Evolutionary conservation across 2,329 filamentous ascomycete genomes (phyloP).

Genomic region (Phyllosticta citribraziliensis): DNA sequence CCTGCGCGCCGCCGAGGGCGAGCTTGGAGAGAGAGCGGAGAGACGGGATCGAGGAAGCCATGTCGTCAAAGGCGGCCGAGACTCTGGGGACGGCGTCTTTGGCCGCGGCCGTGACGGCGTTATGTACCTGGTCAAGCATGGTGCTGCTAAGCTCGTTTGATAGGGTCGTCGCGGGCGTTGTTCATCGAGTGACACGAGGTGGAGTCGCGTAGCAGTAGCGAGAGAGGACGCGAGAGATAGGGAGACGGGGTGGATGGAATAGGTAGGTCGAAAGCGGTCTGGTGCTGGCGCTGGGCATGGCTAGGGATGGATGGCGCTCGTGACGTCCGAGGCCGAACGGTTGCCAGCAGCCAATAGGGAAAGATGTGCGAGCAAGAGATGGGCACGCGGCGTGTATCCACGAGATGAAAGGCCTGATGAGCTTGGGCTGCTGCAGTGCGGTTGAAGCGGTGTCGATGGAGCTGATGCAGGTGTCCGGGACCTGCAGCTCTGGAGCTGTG

Average conservation of each 20-base stretch:
- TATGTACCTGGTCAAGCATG: conserved; percentile 10
- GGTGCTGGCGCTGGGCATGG: background rate
- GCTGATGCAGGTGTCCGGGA: background rate
- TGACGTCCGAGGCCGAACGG: background rate
- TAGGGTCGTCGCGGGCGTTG: background rate
- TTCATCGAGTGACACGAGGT: background rate
- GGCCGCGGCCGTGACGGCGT: conserved; percentile 6
- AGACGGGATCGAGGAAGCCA: conserved; percentile 25
- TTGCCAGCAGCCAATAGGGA: background rate
- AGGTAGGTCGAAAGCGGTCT: background rate
- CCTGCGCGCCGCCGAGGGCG: conserved; percentile 25
- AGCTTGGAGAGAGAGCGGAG: conserved; percentile 27
- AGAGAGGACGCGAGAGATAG: background rate
- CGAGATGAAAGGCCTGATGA: background rate
- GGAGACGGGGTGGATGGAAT: background rate
- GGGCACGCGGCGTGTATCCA: background rate
- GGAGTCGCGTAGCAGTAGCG: background rate
- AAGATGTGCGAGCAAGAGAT: background rate
- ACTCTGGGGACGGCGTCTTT: background rate
- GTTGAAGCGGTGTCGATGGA: background rate
- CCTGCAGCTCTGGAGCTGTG: background rate
- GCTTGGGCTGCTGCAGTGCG: background rate
- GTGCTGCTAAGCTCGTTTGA: background rate
- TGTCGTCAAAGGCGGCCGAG: conserved; percentile 7
- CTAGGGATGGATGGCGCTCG: background rate